Evolutionary conservation across 2,329 filamentous ascomycete genomes (phyloP), one percentile per base, ranked within the genome.

Genomic region (Diaporthe batatas): DNA sequence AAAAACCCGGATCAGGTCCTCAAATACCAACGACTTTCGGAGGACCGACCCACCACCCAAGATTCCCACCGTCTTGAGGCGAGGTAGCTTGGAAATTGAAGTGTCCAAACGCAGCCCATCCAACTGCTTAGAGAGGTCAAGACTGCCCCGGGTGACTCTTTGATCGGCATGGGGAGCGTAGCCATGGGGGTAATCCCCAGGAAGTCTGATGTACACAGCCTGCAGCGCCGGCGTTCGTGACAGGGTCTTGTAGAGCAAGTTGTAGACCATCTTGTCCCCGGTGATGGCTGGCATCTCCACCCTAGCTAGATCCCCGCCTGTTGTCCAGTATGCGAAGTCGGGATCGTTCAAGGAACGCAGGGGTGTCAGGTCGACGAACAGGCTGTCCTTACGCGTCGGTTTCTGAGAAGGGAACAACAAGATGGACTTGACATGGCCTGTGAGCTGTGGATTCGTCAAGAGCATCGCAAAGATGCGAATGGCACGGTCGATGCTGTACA

Each of bases 321-420:
- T 21, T 16, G 36, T 59, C 57, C 57, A 59, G 16, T 29, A 44
- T 29, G 23, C 36, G 23, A 44, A 59, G 36, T 25, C 36, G 10
- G 36, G 14, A 7, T 44, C 57, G 1, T 44, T 36, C 2, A 25
- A 21, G 11, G 2, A 1, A 11, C 36, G 23, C 14, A 59, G 14
- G n/a, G 36, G 36, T 21, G 6, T 44, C 3, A 59, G 57, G 23
- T 59, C 57, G 23, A 42, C 6, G 36, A 16, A 21, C 36, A 14
- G 4, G 21, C 14, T n/a, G 3, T 12, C 14, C 1, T n/a, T 2
- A 7, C 3, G 2, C 6, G 8, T 6, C 16, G 8, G 29, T 29
- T 21, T 21, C 10, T 7, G 36, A 11, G 6, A 16, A 59, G 55
- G 55, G 7, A 14, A 39, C 14, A 59, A 44, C n/a, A 42, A 6